phyloP scores from a whole-genome alignment of 768 basidiomycete species.

The Sutorius australiensis region DNA sequence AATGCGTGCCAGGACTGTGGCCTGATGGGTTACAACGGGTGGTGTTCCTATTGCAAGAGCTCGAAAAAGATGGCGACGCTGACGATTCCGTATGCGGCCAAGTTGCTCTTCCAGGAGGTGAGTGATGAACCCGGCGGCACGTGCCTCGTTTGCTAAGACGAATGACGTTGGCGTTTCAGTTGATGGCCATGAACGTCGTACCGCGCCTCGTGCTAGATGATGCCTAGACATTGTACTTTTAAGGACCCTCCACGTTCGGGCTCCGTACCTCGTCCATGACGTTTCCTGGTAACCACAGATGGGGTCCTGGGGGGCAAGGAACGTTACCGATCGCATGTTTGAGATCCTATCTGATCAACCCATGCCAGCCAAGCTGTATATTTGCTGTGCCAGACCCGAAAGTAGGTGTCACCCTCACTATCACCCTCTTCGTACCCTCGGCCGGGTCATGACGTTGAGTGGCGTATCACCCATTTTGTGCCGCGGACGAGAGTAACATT shows the following conservation, averaged over 20 bases:
- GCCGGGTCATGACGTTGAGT: constrained; percentile 13
- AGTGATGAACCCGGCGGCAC: constrained; percentile 13
- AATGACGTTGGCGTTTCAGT: constrained; percentile 36
- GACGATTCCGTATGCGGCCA: constrained; percentile 95
- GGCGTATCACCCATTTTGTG: constrained; percentile 1
- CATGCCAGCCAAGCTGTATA: constrained; percentile 6
- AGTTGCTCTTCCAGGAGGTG: constrained; percentile 88
- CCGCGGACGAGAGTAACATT: background rate
- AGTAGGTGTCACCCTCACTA: background rate
- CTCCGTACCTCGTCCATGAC: background rate
- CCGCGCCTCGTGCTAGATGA: constrained; percentile 87
- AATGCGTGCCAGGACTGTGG: constrained; percentile 95
- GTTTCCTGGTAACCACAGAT: constrained; percentile 1
- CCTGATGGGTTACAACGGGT: constrained; percentile 89
- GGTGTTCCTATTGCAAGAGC: constrained; percentile 98
- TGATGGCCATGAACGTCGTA: constrained; percentile 97
- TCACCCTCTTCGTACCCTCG: background rate
- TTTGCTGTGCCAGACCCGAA: constrained; percentile 5
- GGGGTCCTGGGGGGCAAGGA: constrained; percentile 1
- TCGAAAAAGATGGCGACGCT: constrained; percentile 95
- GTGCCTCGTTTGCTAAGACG: constrained; percentile 1
- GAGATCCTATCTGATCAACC: constrained; percentile 3
- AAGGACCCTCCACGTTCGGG: background rate
- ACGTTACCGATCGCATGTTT: background rate
- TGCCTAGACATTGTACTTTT: constrained; percentile 37